Evolutionary conservation across 1,284 basidiomycete genomes (phyloP), one percentile per base, ranked within the genome.

Genomic region (Tylopilus sp.): DNA sequence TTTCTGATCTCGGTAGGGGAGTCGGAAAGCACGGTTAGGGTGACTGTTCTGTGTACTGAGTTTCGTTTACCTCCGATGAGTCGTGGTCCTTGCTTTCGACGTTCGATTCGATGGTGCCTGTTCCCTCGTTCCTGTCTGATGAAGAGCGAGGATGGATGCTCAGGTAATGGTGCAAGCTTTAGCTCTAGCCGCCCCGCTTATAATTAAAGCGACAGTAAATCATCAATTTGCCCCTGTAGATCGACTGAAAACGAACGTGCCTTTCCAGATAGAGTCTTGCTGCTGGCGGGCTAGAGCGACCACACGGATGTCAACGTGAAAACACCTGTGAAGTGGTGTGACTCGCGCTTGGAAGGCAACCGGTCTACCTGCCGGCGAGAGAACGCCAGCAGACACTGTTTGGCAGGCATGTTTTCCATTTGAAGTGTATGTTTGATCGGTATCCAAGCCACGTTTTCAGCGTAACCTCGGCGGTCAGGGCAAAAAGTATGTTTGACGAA

Each of bases 51-150:
- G 39, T 51, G 40, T 31, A 33, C 23, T 26, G 41, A 40, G 49
- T 55, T 44, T 50, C 51, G 43, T 38, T 35, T 26, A 34, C n/a
- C 46, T 38, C 13, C 1, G 18, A 35, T n/a, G 31, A 30, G 18
- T 12, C 28, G 12, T 7, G 11, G 4, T 9, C 2, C 21, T 13
- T 34, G 16, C 21, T 23, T n/a, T 36, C 21, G 25, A 29, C 28
- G 6, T 16, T 37, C n/a, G 19, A 41, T 46, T 19, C 34, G 41
- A 28, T 18, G 28, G 10, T 31, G n/a, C 7, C 25, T 33, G 28
- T 34, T 26, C 7, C 34, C 7, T 29, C 33, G 28, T 34, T 26
- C 7, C 34, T 13, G 18, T 29, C 33, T 46, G 39, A 16, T 23
- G n/a, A 29, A 23, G 15, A 43, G 16, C 11, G 9, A n/a, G 13